A percentile compares a stretch with the other conserved stretches of the same genome.
phyloP scores from a whole-genome alignment of 2,329 filamentous ascomycete genomes.

The Neoscytalidium dimidiatum region DNA sequence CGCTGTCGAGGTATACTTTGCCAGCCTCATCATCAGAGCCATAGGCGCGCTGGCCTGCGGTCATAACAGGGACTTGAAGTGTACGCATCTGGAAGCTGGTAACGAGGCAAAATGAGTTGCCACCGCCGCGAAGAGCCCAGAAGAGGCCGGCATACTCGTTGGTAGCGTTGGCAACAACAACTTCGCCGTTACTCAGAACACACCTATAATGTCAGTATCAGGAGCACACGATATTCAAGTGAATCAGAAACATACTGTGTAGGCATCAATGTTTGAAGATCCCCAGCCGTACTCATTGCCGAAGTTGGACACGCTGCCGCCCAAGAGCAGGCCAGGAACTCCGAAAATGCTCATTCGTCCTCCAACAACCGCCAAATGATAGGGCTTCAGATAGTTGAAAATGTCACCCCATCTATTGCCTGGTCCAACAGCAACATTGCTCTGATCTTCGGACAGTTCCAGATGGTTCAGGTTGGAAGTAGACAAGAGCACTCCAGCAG shows the following conservation, averaged over 20 bases:
- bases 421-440: conserved; percentile 30
- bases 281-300: conserved; percentile 48
- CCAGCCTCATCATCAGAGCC: conserved; percentile 16
- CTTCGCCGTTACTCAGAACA: conserved; percentile 41
- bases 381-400: conserved; percentile 27
- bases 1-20: conserved; percentile 18
- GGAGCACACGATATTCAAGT: neutral
- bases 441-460: conserved; percentile 27
- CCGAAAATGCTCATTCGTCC: conserved; percentile 48
- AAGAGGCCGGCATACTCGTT: conserved; percentile 34
- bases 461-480: conserved; percentile 28
- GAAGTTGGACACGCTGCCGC: conserved; percentile 35
- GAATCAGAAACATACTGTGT: conserved; percentile 45
- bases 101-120: conserved; percentile 35
- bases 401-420: conserved; percentile 34
- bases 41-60: conserved; percentile 25
- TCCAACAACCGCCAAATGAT: conserved; percentile 28
- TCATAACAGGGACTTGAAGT: conserved; percentile 14
- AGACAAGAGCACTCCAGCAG: conserved; percentile 24
- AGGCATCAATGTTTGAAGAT: conserved; percentile 49
- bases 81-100: conserved; percentile 28
- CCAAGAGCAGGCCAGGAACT: conserved; percentile 50
- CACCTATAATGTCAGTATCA: neutral
- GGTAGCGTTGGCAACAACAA: conserved; percentile 26
- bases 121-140: conserved; percentile 40